phyloP scores from a whole-genome alignment of 148 eudicot species.

The Chenopodium formosanum region DNA sequence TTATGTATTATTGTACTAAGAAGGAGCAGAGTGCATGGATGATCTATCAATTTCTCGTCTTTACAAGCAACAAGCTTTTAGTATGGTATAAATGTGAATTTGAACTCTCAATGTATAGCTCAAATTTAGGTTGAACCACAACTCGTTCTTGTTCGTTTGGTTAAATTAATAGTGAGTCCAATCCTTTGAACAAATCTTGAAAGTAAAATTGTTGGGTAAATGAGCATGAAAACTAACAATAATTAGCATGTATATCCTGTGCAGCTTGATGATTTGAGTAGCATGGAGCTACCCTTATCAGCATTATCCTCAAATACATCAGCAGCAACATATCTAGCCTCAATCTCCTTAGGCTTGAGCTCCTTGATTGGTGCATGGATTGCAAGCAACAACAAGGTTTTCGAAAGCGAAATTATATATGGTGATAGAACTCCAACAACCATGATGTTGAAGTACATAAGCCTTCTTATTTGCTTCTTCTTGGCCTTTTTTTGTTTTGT shows the following conservation, averaged over 20 bases:
- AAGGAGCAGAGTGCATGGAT: too few relatives aligned
- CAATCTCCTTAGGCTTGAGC: slow-evolving; percentile 49
- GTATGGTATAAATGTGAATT: too few relatives aligned
- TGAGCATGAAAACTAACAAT: too few relatives aligned
- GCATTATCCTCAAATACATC: slow-evolving; percentile 44
- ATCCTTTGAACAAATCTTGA: neutral
- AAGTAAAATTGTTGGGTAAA: neutral
- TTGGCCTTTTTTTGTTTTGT: slow-evolving; percentile 73
- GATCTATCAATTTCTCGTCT: too few relatives aligned
- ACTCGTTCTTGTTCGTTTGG: neutral
- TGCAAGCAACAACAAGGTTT: slow-evolving; percentile 46
- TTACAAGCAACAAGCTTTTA: too few relatives aligned
- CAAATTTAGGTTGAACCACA: too few relatives aligned
- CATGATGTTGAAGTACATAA: slow-evolving; percentile 65
- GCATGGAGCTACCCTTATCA: slow-evolving; percentile 32
- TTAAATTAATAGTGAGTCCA: too few relatives aligned
- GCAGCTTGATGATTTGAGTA: slow-evolving; percentile 30
- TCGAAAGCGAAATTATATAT: slow-evolving; percentile 51
- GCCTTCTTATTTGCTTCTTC: slow-evolving; percentile 58
- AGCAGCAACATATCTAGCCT: slow-evolving; percentile 50
- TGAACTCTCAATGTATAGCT: neutral
- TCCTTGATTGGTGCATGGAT: slow-evolving; percentile 71
- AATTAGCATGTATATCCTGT: neutral
- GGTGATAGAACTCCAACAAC: slow-evolving; percentile 63
- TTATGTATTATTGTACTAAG: too few relatives aligned